Percentiles rank a stretch among this genome's conserved stretches.
phyloP scores from a whole-genome alignment of 345 rosid genomes.

The Gossypium arboreum region DNA sequence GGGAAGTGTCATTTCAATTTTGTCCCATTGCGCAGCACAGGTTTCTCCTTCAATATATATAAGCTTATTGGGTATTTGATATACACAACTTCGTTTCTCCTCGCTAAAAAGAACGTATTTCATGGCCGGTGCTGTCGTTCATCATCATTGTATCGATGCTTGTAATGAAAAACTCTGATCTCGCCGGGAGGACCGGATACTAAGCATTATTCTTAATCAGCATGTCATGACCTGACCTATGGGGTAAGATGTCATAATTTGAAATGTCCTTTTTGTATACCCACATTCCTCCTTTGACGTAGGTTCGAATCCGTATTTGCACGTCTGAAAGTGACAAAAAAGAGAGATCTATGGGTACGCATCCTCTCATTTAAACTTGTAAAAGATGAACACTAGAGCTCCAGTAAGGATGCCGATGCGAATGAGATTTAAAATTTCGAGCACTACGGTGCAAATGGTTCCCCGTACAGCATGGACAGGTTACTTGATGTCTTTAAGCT shows the following conservation, averaged over 20 bases:
- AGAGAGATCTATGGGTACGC: slow-evolving; percentile 31
- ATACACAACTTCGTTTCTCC: neutral
- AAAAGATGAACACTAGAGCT: slow-evolving; percentile 19
- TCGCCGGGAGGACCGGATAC: no score
- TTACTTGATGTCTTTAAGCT: slow-evolving; percentile 23
- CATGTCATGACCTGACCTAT: slow-evolving; percentile 30
- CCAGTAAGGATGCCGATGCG: slow-evolving; percentile 25
- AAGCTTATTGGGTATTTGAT: neutral
- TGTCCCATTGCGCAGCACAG: neutral
- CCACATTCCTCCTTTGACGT: no score
- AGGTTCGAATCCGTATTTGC: no score
- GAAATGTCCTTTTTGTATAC: no score
- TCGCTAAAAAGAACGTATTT: no score
- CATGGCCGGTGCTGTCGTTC: slow-evolving; percentile 10
- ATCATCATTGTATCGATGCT: slow-evolving; percentile 19
- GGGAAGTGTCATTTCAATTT: slow-evolving; percentile 4
- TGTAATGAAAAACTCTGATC: neutral
- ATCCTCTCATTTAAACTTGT: slow-evolving; percentile 52
- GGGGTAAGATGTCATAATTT: no score
- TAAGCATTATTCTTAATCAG: no score
- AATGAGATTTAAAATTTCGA: slow-evolving; percentile 29
- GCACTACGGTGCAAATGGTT: slow-evolving; percentile 36
- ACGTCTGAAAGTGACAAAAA: no score
- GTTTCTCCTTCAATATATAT: slow-evolving; percentile 3
- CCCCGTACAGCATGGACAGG: slow-evolving; percentile 31